Evolutionary conservation across 179 eudicot species (phyloP).

Genomic region (Spinacia oleracea): DNA sequence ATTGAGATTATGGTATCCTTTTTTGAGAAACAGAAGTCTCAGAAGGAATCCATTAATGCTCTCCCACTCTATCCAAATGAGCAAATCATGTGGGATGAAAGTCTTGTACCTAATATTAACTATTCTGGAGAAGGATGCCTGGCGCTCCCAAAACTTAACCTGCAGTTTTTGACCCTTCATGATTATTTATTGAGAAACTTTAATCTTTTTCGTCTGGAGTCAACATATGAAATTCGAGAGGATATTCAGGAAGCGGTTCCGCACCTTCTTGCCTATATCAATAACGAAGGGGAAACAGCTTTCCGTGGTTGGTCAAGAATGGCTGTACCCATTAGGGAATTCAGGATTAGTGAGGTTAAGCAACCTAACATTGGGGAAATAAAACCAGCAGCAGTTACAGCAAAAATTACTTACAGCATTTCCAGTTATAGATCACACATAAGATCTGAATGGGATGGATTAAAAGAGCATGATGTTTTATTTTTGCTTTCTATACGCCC

Average conservation of each 20-base stretch:
- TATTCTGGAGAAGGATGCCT: conserved; percentile 99
- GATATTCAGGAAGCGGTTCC: conserved; percentile 99
- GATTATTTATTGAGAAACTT: conserved; percentile 93
- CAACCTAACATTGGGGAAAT: conserved; percentile 99
- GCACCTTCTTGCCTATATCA: conserved; percentile 79
- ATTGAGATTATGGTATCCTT: conserved; percentile 95
- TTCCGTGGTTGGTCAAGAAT: conserved; percentile 99
- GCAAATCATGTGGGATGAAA: conserved; percentile 99
- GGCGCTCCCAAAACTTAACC: conserved; percentile 93
- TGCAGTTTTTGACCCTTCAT: conserved; percentile 92
- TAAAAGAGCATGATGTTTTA: conserved; percentile 94
- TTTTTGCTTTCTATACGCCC: conserved; percentile 90
- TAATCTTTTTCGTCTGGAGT: conserved; percentile 97
- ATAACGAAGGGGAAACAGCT: conserved; percentile 91
- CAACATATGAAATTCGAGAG: conserved; percentile 95
- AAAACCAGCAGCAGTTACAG: conserved; percentile 91
- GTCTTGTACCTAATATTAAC: conserved; percentile 96
- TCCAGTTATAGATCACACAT: conserved; percentile 86
- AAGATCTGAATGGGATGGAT: conserved; percentile 93
- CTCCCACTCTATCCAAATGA: conserved; percentile 97
- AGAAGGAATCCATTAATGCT: conserved; percentile 94
- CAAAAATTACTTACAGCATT: conserved; percentile 76
- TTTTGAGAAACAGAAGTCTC: conserved; percentile 89
- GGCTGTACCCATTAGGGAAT: conserved; percentile 89
- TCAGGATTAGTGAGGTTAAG: conserved; percentile 80